These are phyloP conservation scores for Corchorus capsularis DNA, from an alignment of 345 rosid species.

Conservation along the genomic window DNA sequence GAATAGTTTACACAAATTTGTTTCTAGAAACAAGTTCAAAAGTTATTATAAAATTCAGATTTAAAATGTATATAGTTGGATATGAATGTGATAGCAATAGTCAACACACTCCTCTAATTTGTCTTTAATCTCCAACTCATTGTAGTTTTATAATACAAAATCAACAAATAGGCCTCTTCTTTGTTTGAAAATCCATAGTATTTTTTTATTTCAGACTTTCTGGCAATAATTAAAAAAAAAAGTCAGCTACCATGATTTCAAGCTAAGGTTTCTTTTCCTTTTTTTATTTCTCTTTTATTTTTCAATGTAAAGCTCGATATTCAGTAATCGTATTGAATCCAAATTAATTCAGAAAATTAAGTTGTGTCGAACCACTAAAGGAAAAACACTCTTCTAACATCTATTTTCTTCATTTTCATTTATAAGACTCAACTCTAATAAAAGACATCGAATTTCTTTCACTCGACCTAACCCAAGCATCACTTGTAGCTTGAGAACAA, in stretches of 20 bases:
- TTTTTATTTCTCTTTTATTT: too few relatives aligned
- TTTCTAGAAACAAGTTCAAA: not conserved
- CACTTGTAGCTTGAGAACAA: too few relatives aligned
- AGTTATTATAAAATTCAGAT: not conserved
- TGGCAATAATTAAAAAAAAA: not conserved
- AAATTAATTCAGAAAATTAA: too few relatives aligned
- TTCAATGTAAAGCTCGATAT: too few relatives aligned
- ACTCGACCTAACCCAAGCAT: too few relatives aligned
- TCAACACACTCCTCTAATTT: slow-evolving; percentile 26
- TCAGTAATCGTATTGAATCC: too few relatives aligned
- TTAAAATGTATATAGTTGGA: slow-evolving; percentile 17
- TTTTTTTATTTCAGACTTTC: not conserved
- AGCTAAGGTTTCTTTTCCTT: not conserved
- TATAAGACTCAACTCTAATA: too few relatives aligned
- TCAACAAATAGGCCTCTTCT: not conserved
- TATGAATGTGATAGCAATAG: slow-evolving; percentile 33
- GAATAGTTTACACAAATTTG: not conserved
- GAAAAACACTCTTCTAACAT: too few relatives aligned
- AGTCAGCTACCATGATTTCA: not conserved
- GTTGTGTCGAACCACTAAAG: too few relatives aligned
- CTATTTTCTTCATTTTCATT: too few relatives aligned
- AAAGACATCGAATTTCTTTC: too few relatives aligned
- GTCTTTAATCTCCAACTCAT: slow-evolving; percentile 7
- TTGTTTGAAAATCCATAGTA: not conserved
- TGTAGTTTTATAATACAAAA: not conserved